Percentiles rank a stretch among this genome's conserved stretches.
These are phyloP conservation scores for Penicillium angulare DNA, from an alignment of 495 filamentous ascomycete species.

Conservation along the genomic window DNA sequence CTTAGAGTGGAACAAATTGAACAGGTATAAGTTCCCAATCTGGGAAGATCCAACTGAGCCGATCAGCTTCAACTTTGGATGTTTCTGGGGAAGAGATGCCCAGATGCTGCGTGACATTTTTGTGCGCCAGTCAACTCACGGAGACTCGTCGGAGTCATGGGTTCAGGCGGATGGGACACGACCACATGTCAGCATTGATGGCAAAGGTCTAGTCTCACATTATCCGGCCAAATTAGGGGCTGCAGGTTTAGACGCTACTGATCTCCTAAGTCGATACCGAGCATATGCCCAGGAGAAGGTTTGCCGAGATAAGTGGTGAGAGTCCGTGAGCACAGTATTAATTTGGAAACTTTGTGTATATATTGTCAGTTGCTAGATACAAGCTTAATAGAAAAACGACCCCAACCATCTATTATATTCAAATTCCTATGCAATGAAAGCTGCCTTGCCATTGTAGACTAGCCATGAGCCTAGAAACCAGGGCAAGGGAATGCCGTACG, in stretches of 20 bases:
- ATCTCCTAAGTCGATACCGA: constrained; percentile 51
- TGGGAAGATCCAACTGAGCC: constrained; percentile 46
- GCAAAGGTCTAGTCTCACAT: constrained; percentile 51
- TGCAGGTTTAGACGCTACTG: constrained; percentile 45
- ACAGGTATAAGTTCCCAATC: constrained; percentile 51
- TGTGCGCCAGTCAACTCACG: constrained; percentile 1
- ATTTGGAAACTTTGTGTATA: neutral
- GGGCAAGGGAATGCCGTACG: no score
- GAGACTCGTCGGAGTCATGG: constrained; percentile 1
- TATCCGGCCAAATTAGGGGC: constrained; percentile 38
- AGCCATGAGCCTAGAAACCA: no score
- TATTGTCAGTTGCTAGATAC: neutral
- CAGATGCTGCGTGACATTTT: constrained; percentile 12
- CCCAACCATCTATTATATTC: no score
- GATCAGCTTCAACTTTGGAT: constrained; percentile 47
- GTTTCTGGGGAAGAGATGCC: constrained; percentile 45
- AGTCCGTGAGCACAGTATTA: neutral
- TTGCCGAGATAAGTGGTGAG: constrained; percentile 16
- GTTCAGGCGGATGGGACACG: constrained; percentile 2
- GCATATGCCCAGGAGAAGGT: constrained; percentile 51
- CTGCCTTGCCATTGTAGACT: no score
- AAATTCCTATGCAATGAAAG: no score
- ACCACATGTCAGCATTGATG: constrained; percentile 47
- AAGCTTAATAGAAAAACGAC: no score
- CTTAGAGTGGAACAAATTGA: constrained; percentile 42